These are phyloP conservation scores for Phytophthora fragariae DNA, from an alignment of 352 stramenopile species.

Conservation along the genomic window DNA sequence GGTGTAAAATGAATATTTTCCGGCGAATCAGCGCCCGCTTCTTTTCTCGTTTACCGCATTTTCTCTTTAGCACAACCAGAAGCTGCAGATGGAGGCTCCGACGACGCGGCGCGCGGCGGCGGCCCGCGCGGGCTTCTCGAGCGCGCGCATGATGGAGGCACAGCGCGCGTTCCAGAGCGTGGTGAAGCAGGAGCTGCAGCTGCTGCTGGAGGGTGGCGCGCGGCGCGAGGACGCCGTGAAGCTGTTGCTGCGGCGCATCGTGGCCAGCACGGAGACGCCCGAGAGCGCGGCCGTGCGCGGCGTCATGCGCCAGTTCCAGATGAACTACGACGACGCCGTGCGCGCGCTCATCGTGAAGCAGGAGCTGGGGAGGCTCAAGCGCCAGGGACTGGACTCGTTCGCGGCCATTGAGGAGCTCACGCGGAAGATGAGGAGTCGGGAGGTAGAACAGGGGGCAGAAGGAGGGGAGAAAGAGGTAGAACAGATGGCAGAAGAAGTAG, in stretches of 20 bases:
- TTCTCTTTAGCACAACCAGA: constrained; percentile 35
- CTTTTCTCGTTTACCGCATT: constrained; percentile 21
- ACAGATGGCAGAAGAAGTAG: constrained; percentile 12
- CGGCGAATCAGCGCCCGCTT: constrained; percentile 21
- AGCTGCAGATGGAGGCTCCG: constrained; percentile 28
- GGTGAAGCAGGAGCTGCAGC: constrained; percentile 84
- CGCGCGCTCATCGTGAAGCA: constrained; percentile 89
- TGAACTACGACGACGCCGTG: constrained; percentile 87
- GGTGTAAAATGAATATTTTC: constrained; percentile 25
- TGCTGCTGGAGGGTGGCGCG: constrained; percentile 59
- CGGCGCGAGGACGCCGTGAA: constrained; percentile 80
- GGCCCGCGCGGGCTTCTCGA: constrained; percentile 22
- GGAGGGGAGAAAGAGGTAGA: background rate
- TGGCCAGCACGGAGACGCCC: constrained; percentile 68
- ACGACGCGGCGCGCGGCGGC: constrained; percentile 23
- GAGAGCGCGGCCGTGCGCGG: constrained; percentile 67
- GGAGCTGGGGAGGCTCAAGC: constrained; percentile 81
- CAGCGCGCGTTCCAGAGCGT: constrained; percentile 77
- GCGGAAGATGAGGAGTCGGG: constrained; percentile 76
- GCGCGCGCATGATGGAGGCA: constrained; percentile 65
- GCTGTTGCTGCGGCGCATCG: constrained; percentile 77
- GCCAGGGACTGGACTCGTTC: constrained; percentile 80
- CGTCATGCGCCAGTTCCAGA: constrained; percentile 89
- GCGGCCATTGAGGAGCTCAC: constrained; percentile 88
- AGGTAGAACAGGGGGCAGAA: constrained; percentile 7